phyloP scores from a whole-genome alignment of 2,329 filamentous ascomycete species.

The Thielaviopsis musarum region DNA sequence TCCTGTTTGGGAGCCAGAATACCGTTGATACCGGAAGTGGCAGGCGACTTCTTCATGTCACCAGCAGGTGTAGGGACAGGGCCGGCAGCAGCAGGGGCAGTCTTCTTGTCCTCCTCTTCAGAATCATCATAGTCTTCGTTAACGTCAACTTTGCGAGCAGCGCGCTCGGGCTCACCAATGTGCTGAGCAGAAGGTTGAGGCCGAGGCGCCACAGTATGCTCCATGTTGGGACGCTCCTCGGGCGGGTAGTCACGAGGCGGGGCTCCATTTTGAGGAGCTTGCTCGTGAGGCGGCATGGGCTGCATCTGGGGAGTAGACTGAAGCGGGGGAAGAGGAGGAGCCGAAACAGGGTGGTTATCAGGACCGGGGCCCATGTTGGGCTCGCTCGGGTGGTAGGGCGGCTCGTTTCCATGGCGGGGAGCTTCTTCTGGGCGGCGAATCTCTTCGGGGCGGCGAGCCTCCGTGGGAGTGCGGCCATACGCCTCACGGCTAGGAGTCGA shows the following conservation, averaged over 20 bases:
- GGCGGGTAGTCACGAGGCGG: constrained; percentile 34
- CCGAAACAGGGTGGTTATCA: constrained; percentile 35
- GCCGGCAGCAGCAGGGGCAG: constrained; percentile 19
- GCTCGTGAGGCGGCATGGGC: constrained; percentile 33
- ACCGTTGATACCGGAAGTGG: constrained; percentile 31
- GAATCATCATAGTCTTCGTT: constrained; percentile 97
- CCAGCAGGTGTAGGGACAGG: constrained; percentile 33
- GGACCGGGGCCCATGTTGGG: constrained; percentile 56
- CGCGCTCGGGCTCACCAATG: constrained; percentile 56
- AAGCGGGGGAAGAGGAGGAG: constrained; percentile 43
- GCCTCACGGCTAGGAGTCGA: constrained; percentile 55
- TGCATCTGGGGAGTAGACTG: constrained; percentile 41
- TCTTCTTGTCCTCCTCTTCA: constrained; percentile 66
- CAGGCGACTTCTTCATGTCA: constrained; percentile 31
- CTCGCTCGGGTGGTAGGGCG: constrained; percentile 81
- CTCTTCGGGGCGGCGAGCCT: constrained; percentile 49
- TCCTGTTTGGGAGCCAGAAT: constrained; percentile 33
- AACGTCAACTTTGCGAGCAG: constrained; percentile 87
- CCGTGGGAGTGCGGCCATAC: constrained; percentile 64
- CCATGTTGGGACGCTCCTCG: constrained; percentile 40
- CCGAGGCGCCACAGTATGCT: constrained; percentile 18
- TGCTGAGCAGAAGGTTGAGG: constrained; percentile 23
- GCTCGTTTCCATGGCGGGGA: constrained; percentile 56
- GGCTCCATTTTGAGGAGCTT: constrained; percentile 22
- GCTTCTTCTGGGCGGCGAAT: constrained; percentile 36